phyloP scores from a whole-genome alignment of 1,139 yeast species.

The Saccharomyces pastorianus region DNA sequence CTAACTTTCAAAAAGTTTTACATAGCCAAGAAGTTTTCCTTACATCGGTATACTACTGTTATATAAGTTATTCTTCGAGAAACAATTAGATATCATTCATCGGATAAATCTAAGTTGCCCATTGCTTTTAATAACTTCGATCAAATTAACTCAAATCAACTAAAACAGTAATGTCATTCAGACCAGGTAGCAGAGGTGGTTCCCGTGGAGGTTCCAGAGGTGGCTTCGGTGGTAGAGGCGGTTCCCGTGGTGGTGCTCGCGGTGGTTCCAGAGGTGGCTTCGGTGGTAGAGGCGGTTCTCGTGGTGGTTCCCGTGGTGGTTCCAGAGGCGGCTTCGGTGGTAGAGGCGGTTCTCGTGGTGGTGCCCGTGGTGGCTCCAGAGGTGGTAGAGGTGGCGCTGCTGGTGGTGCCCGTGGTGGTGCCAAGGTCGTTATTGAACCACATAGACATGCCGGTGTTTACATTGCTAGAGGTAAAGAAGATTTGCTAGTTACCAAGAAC shows the following conservation, averaged over 20 bases:
- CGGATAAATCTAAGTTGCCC: not conserved
- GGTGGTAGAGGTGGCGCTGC: slow-evolving; percentile 67
- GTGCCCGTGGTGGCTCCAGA: slow-evolving; percentile 59
- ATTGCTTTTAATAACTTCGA: slow-evolving; percentile 3
- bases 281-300: slow-evolving; percentile 42
- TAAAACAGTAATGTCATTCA: slow-evolving; percentile 41
- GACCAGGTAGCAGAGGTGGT: slow-evolving; percentile 46
- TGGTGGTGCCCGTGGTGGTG: slow-evolving; percentile 80
- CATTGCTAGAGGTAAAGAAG: slow-evolving; percentile 99
- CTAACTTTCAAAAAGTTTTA: not conserved
- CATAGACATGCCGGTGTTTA: slow-evolving; percentile 97
- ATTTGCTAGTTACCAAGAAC: slow-evolving; percentile 92
- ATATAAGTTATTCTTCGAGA: not conserved
- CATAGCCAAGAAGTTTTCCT: not conserved
- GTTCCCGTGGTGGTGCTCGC: slow-evolving; percentile 32
- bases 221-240: slow-evolving; percentile 21
- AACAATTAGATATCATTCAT: not conserved
- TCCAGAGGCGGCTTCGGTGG: slow-evolving; percentile 42
- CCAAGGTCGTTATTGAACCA: slow-evolving; percentile 95
- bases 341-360: slow-evolving; percentile 57
- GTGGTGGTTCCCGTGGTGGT: slow-evolving; percentile 48
- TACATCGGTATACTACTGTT: not conserved
- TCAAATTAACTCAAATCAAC: slow-evolving; percentile 2
- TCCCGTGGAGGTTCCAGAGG: slow-evolving; percentile 31
- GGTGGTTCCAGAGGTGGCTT: slow-evolving; percentile 50